Conservation (phyloP, 2,329 filamentous ascomycete genomes). For the Claviceps cyperi region DNA sequence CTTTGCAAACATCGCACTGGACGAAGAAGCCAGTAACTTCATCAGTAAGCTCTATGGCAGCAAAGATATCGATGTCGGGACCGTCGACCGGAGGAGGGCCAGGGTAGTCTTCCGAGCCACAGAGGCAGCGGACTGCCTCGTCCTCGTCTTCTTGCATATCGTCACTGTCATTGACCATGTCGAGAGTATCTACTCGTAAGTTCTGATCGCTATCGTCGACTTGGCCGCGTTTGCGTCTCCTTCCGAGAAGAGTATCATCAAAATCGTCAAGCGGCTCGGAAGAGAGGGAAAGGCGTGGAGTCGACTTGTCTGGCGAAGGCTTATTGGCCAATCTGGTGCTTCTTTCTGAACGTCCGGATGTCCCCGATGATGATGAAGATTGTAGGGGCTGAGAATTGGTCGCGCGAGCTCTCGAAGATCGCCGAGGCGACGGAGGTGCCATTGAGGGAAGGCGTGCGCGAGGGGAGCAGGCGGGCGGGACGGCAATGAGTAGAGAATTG, state of each 20-base stretch:
- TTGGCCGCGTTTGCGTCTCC: slow-evolving; percentile 64
- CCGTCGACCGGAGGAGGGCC: slow-evolving; percentile 57
- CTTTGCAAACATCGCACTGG: slow-evolving; percentile 93
- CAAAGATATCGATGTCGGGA: slow-evolving; percentile 41
- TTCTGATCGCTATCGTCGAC: slow-evolving; percentile 42
- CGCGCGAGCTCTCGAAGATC: slow-evolving; percentile 80
- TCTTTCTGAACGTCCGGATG: slow-evolving; percentile 63
- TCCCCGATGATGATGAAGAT: slow-evolving; percentile 66
- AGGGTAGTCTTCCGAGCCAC: slow-evolving; percentile 87
- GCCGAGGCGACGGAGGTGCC: slow-evolving; percentile 58
- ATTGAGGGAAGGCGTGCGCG: slow-evolving; percentile 27
- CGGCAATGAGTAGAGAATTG: background rate
- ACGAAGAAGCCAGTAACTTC: slow-evolving; percentile 93
- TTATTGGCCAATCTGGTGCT: slow-evolving; percentile 59
- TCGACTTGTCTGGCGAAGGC: slow-evolving; percentile 61
- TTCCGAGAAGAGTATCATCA: slow-evolving; percentile 58
- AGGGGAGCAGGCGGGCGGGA: slow-evolving; percentile 17
- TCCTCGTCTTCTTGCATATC: slow-evolving; percentile 68
- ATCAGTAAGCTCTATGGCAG: slow-evolving; percentile 53
- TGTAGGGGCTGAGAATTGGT: slow-evolving; percentile 63
- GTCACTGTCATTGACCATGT: slow-evolving; percentile 48
- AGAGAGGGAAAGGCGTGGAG: slow-evolving; percentile 56
- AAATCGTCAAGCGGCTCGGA: slow-evolving; percentile 54
- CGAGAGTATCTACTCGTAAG: slow-evolving; percentile 26
- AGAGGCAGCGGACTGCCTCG: slow-evolving; percentile 90